Evolutionary conservation across 345 rosid species (phyloP).

Genomic region (Melaleuca quinquenervia): DNA sequence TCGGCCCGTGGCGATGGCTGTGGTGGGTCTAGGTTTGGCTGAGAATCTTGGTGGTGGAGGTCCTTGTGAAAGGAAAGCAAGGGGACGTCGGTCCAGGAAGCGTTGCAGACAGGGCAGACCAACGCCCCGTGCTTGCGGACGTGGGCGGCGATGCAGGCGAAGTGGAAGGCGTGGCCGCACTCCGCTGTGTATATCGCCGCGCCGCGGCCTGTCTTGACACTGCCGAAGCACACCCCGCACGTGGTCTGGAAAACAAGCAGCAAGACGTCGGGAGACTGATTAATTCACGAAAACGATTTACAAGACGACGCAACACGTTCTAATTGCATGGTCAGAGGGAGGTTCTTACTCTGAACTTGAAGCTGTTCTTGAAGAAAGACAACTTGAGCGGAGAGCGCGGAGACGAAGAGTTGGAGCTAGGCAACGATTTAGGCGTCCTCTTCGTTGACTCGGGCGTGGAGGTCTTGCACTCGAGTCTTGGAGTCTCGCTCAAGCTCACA

Average conservation of each 20-base stretch:
- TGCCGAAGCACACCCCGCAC: constrained; percentile 69
- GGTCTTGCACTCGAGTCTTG: neutral
- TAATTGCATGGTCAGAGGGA: neutral
- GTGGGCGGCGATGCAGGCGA: constrained; percentile 62
- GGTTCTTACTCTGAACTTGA: constrained; percentile 60
- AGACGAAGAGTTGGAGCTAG: constrained; percentile 46
- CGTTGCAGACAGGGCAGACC: constrained; percentile 70
- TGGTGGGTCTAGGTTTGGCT: neutral
- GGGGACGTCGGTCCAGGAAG: constrained; percentile 64
- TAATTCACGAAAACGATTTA: neutral
- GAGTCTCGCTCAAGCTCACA: neutral
- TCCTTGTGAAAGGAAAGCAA: constrained; percentile 33
- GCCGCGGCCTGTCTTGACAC: constrained; percentile 73
- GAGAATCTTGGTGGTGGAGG: neutral
- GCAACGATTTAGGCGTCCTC: constrained; percentile 7
- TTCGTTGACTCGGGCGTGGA: constrained; percentile 6
- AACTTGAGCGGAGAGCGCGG: constrained; percentile 75
- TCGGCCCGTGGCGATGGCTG: neutral
- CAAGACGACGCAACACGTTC: neutral
- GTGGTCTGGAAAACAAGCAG: constrained; percentile 30
- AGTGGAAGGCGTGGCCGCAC: constrained; percentile 74
- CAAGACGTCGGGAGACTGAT: neutral
- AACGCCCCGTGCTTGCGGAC: constrained; percentile 42
- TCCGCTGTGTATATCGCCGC: constrained; percentile 84
- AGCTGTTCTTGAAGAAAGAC: constrained; percentile 67